Evolutionary conservation across 2,329 filamentous ascomycete species (phyloP).

Genomic region (Epicoccum sorghinum): DNA sequence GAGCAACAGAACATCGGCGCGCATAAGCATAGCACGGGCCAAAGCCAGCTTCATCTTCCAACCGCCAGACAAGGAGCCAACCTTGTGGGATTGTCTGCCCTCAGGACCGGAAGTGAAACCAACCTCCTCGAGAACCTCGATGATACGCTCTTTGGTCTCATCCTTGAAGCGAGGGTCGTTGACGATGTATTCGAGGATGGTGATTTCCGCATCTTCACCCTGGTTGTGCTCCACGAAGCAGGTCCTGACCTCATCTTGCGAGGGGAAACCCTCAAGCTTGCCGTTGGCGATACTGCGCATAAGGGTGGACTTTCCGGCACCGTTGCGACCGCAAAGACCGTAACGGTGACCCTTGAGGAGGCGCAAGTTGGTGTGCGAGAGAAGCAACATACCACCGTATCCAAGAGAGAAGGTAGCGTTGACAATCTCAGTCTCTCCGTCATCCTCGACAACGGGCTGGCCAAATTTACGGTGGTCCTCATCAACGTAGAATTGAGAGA

Average conservation of each 20-base stretch:
- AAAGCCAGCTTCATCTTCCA: slow-evolving; percentile 99
- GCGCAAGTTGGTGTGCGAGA: slow-evolving; percentile 93
- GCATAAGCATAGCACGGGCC: slow-evolving; percentile 94
- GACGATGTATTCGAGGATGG: slow-evolving; percentile 88
- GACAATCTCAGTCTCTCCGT: slow-evolving; percentile 93
- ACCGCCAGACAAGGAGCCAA: slow-evolving; percentile 93
- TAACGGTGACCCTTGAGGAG: slow-evolving; percentile 97
- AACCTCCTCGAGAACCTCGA: slow-evolving; percentile 83
- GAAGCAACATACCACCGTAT: slow-evolving; percentile 94
- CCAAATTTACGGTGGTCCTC: slow-evolving; percentile 90
- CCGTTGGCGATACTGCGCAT: slow-evolving; percentile 96
- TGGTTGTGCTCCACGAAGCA: slow-evolving; percentile 99
- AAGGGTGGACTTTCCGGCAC: slow-evolving; percentile 97
- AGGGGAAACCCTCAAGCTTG: slow-evolving; percentile 95
- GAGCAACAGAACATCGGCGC: slow-evolving; percentile 92
- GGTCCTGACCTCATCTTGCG: slow-evolving; percentile 88
- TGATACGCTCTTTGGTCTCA: slow-evolving; percentile 81
- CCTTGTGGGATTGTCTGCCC: slow-evolving; percentile 84
- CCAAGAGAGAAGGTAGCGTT: slow-evolving; percentile 97
- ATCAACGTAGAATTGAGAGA: slow-evolving; percentile 79
- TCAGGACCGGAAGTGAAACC: slow-evolving; percentile 91
- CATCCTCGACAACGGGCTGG: slow-evolving; percentile 82
- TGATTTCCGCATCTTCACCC: slow-evolving; percentile 95
- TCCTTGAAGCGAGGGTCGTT: slow-evolving; percentile 87
- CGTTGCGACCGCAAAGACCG: slow-evolving; percentile 94